Conservation (phyloP, 495 filamentous ascomycete species). For the Elaphomyces granulatus region DNA sequence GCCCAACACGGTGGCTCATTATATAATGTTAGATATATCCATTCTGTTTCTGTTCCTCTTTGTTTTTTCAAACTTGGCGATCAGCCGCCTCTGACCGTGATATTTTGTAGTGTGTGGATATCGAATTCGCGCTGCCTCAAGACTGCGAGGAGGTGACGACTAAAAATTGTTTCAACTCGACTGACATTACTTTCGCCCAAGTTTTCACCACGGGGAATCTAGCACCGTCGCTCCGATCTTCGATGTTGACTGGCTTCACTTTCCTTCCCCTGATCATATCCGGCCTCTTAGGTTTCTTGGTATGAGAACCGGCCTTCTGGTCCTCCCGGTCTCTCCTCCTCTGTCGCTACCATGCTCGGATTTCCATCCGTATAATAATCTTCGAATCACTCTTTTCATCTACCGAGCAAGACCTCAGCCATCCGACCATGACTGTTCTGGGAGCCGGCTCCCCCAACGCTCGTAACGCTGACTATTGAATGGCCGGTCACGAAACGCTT, state of each 20-base stretch:
- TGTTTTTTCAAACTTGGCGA: not conserved
- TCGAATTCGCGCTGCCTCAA: slow-evolving; percentile 61
- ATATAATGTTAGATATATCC: slow-evolving; percentile 59
- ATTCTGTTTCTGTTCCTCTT: not conserved
- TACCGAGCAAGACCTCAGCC: no score
- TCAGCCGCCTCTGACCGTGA: not conserved
- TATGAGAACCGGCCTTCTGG: no score
- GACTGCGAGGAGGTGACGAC: slow-evolving; percentile 60
- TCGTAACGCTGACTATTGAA: no score
- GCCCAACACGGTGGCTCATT: slow-evolving; percentile 81
- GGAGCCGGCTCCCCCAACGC: no score
- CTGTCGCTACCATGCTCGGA: no score
- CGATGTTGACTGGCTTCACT: not conserved
- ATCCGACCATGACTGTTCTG: no score
- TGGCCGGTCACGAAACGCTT: no score
- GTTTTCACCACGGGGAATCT: slow-evolving; percentile 44
- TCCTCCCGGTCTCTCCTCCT: no score
- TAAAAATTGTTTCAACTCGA: slow-evolving; percentile 74
- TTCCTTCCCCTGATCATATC: not conserved
- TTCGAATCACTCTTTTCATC: no score
- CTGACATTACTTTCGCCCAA: slow-evolving; percentile 55
- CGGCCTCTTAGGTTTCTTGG: not conserved
- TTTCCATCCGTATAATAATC: no score
- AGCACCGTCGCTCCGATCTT: not conserved
- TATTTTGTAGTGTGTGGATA: slow-evolving; percentile 67